A percentile compares a stretch with the other conserved stretches of the same genome.
Evolutionary conservation across 2,329 filamentous ascomycete genomes (phyloP).

Genomic region (Calonectria montana): DNA sequence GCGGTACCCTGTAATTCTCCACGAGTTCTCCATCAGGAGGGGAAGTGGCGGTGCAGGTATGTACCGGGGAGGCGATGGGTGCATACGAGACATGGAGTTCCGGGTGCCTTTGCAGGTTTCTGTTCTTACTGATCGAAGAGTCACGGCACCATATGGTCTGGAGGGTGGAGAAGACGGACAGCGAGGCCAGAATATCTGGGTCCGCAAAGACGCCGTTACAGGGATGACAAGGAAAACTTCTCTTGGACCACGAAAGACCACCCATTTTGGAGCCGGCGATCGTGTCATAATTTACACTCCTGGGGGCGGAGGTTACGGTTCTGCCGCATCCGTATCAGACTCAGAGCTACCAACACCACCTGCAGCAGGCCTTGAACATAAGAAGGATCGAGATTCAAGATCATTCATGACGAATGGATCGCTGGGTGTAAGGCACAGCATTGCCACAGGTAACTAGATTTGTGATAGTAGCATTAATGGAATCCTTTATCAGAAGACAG

Average conservation of each 20-base stretch:
- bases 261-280: constrained; percentile 37
- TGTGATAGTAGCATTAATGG: neutral
- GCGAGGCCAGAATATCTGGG: constrained; percentile 78
- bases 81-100: constrained; percentile 84
- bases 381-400: neutral
- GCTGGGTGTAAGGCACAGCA: neutral
- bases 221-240: constrained; percentile 47
- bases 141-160: constrained; percentile 81
- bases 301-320: constrained; percentile 42
- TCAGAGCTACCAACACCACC: neutral
- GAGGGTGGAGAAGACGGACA: constrained; percentile 76
- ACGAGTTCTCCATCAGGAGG: constrained; percentile 45
- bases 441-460: neutral
- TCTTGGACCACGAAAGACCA: constrained; percentile 35
- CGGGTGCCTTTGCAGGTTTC: constrained; percentile 80
- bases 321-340: neutral
- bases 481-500: neutral
- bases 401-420: neutral
- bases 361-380: too few relatives aligned
- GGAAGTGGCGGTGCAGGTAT: constrained; percentile 69
- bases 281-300: constrained; percentile 41
- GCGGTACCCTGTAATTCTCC: constrained; percentile 48
- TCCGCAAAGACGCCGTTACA: constrained; percentile 49
- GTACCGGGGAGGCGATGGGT: constrained; percentile 80
- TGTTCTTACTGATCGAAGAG: constrained; percentile 81